These are phyloP conservation scores for Heliamphora pulchella DNA, from an alignment of 179 eudicot genomes.

Conservation along the genomic window DNA sequence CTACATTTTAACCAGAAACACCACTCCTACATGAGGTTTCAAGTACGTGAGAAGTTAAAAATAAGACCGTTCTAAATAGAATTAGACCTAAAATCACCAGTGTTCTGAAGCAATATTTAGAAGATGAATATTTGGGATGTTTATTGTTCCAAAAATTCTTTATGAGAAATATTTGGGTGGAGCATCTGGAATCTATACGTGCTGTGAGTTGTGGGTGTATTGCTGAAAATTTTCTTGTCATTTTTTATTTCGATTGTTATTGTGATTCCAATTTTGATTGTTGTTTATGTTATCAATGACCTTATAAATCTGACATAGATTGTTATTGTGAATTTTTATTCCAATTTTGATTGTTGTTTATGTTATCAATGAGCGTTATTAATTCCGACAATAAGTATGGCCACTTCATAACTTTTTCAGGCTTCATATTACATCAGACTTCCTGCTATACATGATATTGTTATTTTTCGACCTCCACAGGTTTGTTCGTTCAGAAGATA, in stretches of 20 bases:
- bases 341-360: too few species aligned
- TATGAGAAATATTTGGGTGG: background rate
- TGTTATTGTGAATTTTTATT: too few species aligned
- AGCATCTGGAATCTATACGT: background rate
- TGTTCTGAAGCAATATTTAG: background rate
- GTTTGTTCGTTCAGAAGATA: slow-evolving; percentile 6
- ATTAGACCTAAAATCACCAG: too few species aligned
- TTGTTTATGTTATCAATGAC: background rate
- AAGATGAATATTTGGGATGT: background rate
- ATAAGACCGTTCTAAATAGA: too few species aligned
- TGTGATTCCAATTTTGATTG: background rate
- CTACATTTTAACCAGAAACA: background rate
- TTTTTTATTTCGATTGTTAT: background rate
- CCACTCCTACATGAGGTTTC: background rate
- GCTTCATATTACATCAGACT: slow-evolving; percentile 6
- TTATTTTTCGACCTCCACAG: slow-evolving; percentile 9
- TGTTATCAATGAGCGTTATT: background rate
- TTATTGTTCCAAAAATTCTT: background rate
- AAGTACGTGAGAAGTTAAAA: background rate
- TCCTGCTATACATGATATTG: slow-evolving; percentile 11
- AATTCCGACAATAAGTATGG: background rate
- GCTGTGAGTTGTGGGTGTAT: background rate
- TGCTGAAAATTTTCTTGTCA: background rate
- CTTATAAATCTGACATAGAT: too few species aligned
- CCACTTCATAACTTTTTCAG: background rate